Evolutionary conservation across 148 eudicot species (phyloP).

Genomic region (Suaeda aralocaspica): DNA sequence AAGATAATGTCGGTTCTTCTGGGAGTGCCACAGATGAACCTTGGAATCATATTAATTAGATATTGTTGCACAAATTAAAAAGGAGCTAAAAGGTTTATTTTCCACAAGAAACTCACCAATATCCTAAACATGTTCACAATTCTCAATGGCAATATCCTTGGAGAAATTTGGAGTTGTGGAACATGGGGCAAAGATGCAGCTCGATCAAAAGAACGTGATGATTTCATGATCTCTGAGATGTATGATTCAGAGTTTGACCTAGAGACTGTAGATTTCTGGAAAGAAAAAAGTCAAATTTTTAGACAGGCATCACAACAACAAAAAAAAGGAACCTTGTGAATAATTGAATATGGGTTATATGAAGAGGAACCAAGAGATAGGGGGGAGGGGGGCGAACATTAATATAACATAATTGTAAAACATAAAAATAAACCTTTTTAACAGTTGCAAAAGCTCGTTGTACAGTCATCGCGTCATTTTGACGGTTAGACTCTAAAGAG

Average conservation of each 20-base stretch:
- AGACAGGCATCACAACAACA: no score
- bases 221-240: conserved; percentile 62
- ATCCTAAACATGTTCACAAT: conserved; percentile 82
- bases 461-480: conserved; percentile 88
- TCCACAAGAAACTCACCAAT: conserved; percentile 64
- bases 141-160: conserved; percentile 69
- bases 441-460: conserved; percentile 89
- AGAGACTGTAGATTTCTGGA: conserved; percentile 57
- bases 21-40: no score
- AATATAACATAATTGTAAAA: no score
- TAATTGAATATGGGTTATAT: conserved; percentile 2
- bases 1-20: no score
- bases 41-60: no score
- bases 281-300: neutral
- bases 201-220: conserved; percentile 46
- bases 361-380: neutral
- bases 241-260: conserved; percentile 66
- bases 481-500: conserved; percentile 62
- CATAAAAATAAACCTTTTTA: conserved; percentile 53
- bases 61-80: no score
- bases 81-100: no score
- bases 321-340: conserved; percentile 2
- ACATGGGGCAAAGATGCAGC: conserved; percentile 43
- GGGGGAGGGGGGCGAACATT: neutral
- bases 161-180: conserved; percentile 69